Evolutionary conservation across 2,329 filamentous ascomycete genomes (phyloP), one percentile per base, ranked within the genome.

Genomic region (Fusarium sp.): DNA sequence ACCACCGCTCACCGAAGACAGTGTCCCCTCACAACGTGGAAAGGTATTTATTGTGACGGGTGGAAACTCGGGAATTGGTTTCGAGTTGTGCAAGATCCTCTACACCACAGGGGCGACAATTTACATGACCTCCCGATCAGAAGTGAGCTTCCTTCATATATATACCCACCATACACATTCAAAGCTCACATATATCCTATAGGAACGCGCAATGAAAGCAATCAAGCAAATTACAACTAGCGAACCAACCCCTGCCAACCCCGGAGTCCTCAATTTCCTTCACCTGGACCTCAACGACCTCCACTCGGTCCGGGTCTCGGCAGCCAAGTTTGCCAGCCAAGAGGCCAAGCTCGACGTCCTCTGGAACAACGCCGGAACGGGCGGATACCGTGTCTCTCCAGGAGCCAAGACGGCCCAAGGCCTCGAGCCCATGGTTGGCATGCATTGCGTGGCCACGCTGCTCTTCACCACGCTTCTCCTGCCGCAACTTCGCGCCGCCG

Each of bases 51-150:
- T 91, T 42, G 83, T 91, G 10, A 91, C 88, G 0, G 80, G 81
- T 0, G 81, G 79, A 1, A 82, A 80, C 40, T 67, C 77, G 2
- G 81, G 81, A 27, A 81, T 89, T 6, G 88, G 88, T 3, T 81
- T 84, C 35, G 87, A 90, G 73, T 81, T 91, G 5, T 80, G 81
- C 64, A 85, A 84, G 61, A 84, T 90, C 1, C 82, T 91, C 6
- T 90, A 89, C 75, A 75, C 78, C 1, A 84, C 83, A 5, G 86
- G 87, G 22, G 88, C 82, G 22, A 89, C 83, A 1, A 83, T 90
- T 11, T 90, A 90, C 75, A 79, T 90, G 60, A 86, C 87, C 10
- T 85, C 84, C 3, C 84, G 88, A 55, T 81, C 78, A 56, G 78
- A 65, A 44, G 73, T 70, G 31, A 12, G 62, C 38, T 29, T 46